Evolutionary conservation across 1,284 basidiomycete genomes (phyloP).

Genomic region (Malassezia obtusa): DNA sequence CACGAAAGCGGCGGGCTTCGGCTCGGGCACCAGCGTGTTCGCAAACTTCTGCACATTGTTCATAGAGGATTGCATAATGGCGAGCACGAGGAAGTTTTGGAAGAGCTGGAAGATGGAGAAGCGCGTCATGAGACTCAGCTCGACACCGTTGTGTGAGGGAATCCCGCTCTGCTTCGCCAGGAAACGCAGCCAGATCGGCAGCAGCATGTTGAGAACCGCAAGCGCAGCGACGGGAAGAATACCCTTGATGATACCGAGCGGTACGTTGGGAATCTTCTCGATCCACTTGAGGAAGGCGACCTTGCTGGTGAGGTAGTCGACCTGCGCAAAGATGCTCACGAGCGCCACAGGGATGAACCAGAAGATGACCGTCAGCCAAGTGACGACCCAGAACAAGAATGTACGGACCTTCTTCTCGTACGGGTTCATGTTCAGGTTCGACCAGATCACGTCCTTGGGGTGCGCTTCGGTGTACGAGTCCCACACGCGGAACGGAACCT

Average conservation of each 20-base stretch:
- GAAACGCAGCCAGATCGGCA: constrained; percentile 74
- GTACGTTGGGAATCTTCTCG: constrained; percentile 54
- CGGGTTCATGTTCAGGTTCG: constrained; percentile 73
- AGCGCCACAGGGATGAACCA: constrained; percentile 58
- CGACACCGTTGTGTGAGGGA: constrained; percentile 68
- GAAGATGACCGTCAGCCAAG: constrained; percentile 58
- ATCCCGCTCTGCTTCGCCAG: constrained; percentile 69
- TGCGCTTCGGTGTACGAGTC: constrained; percentile 32
- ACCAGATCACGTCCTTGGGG: constrained; percentile 71
- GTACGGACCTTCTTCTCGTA: constrained; percentile 66
- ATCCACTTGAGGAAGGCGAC: constrained; percentile 74
- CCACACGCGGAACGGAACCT: constrained; percentile 39
- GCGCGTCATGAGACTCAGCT: constrained; percentile 79
- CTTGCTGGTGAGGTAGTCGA: constrained; percentile 60
- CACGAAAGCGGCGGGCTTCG: constrained; percentile 25
- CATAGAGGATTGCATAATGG: constrained; percentile 33
- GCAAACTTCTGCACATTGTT: constrained; percentile 28
- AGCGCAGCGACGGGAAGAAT: constrained; percentile 73
- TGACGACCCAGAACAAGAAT: constrained; percentile 52
- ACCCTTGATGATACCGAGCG: constrained; percentile 64
- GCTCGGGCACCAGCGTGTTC: constrained; percentile 4
- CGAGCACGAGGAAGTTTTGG: constrained; percentile 46
- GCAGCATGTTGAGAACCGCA: constrained; percentile 77
- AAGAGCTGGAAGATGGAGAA: constrained; percentile 76
- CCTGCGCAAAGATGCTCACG: constrained; percentile 74